phyloP scores from a whole-genome alignment of 768 basidiomycete genomes.

The Leucosporidium creatinivorum region DNA sequence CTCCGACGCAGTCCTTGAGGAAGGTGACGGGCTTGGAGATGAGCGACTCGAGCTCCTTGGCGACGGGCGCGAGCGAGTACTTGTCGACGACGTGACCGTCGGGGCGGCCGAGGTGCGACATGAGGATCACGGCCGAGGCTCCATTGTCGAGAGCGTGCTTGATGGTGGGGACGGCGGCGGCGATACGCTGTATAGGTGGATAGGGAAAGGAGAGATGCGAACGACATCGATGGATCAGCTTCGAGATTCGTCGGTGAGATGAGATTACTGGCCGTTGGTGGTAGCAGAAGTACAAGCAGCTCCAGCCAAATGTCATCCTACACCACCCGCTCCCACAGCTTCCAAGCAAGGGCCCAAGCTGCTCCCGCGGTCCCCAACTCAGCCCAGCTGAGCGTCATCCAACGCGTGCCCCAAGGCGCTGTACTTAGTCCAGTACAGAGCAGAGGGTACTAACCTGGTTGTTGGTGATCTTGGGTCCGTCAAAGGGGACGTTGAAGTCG shows the following conservation, averaged over 20 bases:
- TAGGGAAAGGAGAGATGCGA: too few relatives aligned
- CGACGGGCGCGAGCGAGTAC: conserved; percentile 83
- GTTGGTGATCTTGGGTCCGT: conserved; percentile 86
- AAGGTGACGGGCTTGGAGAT: conserved; percentile 70
- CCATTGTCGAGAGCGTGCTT: conserved; percentile 84
- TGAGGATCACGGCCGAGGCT: conserved; percentile 75
- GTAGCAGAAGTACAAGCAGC: not conserved
- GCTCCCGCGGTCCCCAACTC: too few relatives aligned
- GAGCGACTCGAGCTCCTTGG: conserved; percentile 64
- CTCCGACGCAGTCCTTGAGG: conserved; percentile 74
- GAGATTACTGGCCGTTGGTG: not conserved
- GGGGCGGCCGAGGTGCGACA: conserved; percentile 97
- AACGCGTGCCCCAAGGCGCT: too few relatives aligned
- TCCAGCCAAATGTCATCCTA: too few relatives aligned
- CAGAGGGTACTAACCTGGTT: conserved; percentile 62
- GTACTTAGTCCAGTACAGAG: not conserved
- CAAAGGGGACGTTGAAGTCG: conserved; percentile 90
- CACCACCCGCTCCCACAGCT: too few relatives aligned
- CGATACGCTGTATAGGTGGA: conserved; percentile 64
- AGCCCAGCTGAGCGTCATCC: too few relatives aligned
- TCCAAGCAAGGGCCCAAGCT: too few relatives aligned
- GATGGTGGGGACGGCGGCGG: conserved; percentile 91
- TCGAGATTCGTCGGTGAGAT: too few relatives aligned
- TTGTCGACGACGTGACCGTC: conserved; percentile 84
- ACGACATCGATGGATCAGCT: too few relatives aligned